A percentile compares a stretch with the other conserved stretches of the same genome.
Conservation (phyloP, 2,329 filamentous ascomycete species). For the Trichoderma hamatum region DNA sequence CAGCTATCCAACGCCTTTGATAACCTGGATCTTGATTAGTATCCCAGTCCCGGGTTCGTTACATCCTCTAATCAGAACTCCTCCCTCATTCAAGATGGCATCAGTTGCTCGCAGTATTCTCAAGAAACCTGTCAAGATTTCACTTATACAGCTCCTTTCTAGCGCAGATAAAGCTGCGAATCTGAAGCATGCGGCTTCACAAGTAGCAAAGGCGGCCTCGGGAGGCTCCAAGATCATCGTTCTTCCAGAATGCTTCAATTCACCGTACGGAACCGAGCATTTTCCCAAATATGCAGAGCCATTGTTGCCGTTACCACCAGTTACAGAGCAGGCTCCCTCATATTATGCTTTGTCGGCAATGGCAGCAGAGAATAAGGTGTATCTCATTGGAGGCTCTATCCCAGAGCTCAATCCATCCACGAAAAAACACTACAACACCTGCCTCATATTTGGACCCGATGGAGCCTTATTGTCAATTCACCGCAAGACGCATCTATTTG, state of each 20-base stretch:
- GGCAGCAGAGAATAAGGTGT: constrained; percentile 76
- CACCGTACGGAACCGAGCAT: constrained; percentile 86
- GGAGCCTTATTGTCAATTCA: constrained; percentile 80
- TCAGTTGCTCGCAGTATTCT: constrained; percentile 44
- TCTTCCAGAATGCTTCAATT: constrained; percentile 98
- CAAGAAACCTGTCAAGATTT: constrained; percentile 76
- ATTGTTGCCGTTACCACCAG: constrained; percentile 73
- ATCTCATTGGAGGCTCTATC: constrained; percentile 89
- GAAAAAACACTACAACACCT: constrained; percentile 85
- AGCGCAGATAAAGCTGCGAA: constrained; percentile 84
- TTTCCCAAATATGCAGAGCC: constrained; percentile 92
- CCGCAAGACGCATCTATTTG: constrained; percentile 93
- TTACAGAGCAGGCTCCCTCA: constrained; percentile 71
- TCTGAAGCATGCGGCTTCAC: constrained; percentile 75
- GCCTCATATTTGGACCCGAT: constrained; percentile 75
- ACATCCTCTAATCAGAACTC: not conserved
- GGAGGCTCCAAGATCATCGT: constrained; percentile 84
- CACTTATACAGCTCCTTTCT: constrained; percentile 78
- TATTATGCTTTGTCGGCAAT: constrained; percentile 82
- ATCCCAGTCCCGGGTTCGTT: not conserved
- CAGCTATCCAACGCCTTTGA: not conserved
- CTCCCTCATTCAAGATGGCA: not conserved
- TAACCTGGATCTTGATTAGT: not conserved
- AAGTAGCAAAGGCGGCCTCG: constrained; percentile 78
- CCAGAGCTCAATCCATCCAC: constrained; percentile 70